Percentiles rank a stretch among this genome's conserved stretches.
Conservation (phyloP, 139 green algal species). For the Chlorella sp. region DNA sequence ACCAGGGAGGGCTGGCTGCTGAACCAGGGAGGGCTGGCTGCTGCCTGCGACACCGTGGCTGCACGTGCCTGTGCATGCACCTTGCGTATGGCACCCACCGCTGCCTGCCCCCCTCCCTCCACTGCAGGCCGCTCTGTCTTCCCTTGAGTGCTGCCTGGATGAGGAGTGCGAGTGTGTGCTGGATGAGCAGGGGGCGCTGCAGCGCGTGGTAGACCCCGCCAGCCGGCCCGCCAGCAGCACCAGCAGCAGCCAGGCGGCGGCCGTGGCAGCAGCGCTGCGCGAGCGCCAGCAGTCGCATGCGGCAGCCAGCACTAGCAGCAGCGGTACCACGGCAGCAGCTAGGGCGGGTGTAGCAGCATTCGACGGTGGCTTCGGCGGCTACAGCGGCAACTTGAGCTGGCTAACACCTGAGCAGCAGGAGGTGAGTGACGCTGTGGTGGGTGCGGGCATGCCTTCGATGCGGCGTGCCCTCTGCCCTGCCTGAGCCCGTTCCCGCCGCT, state of each 20-base stretch:
- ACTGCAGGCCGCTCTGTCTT: constrained; percentile 32
- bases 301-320: constrained; percentile 5
- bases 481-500: too few species aligned
- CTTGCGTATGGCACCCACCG: too few species aligned
- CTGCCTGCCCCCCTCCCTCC: constrained; percentile 34
- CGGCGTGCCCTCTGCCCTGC: too few species aligned
- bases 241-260: not conserved
- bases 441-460: too few species aligned
- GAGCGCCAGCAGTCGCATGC: constrained; percentile 5
- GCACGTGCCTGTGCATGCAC: too few species aligned
- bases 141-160: not conserved
- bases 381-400: not conserved
- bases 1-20: too few species aligned
- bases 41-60: too few species aligned
- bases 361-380: not conserved
- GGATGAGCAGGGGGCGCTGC: constrained; percentile 21
- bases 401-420: constrained; percentile 37
- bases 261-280: not conserved
- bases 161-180: constrained; percentile 14
- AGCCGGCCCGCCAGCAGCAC: not conserved
- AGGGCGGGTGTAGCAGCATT: not conserved
- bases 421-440: not conserved
- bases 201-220: not conserved
- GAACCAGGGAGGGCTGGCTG: too few species aligned
- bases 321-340: constrained; percentile 7